Evolutionary conservation across 345 rosid genomes (phyloP).

Genomic region (Gossypium australe): DNA sequence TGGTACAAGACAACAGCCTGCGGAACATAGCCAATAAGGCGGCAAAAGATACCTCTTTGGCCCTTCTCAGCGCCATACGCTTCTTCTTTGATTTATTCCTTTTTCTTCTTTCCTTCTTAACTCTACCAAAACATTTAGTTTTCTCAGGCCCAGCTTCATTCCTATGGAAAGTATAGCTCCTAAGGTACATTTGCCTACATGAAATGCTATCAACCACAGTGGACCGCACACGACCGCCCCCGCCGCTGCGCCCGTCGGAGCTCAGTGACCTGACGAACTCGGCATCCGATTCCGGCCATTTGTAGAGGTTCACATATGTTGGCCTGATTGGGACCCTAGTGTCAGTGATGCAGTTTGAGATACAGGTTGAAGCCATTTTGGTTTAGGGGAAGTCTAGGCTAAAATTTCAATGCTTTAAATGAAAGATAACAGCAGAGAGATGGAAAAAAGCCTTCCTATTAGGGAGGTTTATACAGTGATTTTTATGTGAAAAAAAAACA

Average conservation of each 20-base stretch:
- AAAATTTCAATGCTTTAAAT: not conserved
- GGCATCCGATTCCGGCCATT: constrained; percentile 75
- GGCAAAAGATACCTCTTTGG: not conserved
- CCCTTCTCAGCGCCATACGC: not conserved
- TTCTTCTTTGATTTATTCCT: not conserved
- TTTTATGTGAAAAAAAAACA: not conserved
- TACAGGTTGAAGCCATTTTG: constrained; percentile 63
- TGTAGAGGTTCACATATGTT: constrained; percentile 59
- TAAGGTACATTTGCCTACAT: constrained; percentile 72
- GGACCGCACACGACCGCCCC: constrained; percentile 15
- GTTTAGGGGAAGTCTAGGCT: not conserved
- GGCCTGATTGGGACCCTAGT: constrained; percentile 63
- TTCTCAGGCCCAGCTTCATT: constrained; percentile 36
- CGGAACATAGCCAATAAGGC: constrained; percentile 39
- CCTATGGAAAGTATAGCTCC: constrained; percentile 74
- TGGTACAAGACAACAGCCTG: constrained; percentile 49
- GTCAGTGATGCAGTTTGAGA: constrained; percentile 72
- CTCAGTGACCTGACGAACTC: constrained; percentile 52
- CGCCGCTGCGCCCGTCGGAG: constrained; percentile 21
- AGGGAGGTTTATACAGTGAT: not conserved
- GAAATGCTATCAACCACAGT: constrained; percentile 78
- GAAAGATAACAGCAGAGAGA: not conserved
- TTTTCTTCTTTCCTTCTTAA: constrained; percentile 25
- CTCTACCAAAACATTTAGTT: constrained; percentile 42
- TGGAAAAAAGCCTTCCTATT: no score